These are phyloP conservation scores for Nadsonia commutata DNA, from an alignment of 1,139 yeast genomes.

Conservation along the genomic window DNA sequence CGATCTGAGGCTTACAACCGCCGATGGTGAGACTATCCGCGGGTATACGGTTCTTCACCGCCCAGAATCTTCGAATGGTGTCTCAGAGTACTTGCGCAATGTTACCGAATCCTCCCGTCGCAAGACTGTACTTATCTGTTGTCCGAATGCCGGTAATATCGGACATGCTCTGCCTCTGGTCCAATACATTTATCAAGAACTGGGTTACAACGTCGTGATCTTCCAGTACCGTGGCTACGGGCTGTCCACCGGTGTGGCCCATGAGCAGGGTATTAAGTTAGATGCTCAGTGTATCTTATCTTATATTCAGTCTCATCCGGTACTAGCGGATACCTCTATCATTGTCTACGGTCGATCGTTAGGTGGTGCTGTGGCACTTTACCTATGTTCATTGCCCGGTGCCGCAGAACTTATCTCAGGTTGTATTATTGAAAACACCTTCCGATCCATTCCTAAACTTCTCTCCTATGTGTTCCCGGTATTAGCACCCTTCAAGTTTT, in stretches of 20 bases:
- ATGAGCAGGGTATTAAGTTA: conserved; percentile 63
- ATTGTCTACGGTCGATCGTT: conserved; percentile 77
- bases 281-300: conserved; percentile 69
- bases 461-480: conserved; percentile 74
- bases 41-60: conserved; percentile 27
- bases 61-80: conserved; percentile 1
- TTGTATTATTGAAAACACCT: conserved; percentile 73
- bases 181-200: conserved; percentile 45
- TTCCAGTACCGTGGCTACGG: conserved; percentile 94
- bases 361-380: conserved; percentile 91
- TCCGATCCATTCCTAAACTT: conserved; percentile 60
- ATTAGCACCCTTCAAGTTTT: conserved; percentile 37
- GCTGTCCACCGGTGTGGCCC: conserved; percentile 59
- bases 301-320: conserved; percentile 38
- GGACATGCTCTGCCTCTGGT: conserved; percentile 86
- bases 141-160: conserved; percentile 95
- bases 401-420: conserved; percentile 40
- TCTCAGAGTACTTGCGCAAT: conserved; percentile 28
- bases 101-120: conserved; percentile 30
- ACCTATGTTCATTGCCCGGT: conserved; percentile 42
- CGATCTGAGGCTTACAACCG: conserved; percentile 42
- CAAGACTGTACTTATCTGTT: conserved; percentile 62
- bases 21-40: conserved; percentile 47
- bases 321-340: conserved; percentile 38
- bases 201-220: conserved; percentile 67